Base-by-base conservation (phyloP, 1,139 yeast genomes). In the Geotrichum candidum region DNA sequence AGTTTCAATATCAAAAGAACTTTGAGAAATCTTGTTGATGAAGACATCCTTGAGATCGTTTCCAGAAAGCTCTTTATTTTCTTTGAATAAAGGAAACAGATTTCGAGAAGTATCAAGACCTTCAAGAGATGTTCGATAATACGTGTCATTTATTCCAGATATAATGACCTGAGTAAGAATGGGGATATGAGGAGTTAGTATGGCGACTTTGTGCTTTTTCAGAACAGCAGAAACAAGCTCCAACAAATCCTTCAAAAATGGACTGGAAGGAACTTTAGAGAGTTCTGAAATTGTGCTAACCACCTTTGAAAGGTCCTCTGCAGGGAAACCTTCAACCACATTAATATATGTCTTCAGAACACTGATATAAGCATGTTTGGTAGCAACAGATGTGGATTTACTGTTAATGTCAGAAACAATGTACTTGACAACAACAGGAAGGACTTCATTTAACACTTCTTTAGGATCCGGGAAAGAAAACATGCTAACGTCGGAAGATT, bases 101-200 rank as follows among this genome's bases (percentile, higher is more conserved):
- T 53, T 27, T 18, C 35, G 51, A 18, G 57, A 33, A n/a, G 82
- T 77, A 55, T 72, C 77, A 51, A 85, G 73, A 11, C 84, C 81
- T 64, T 84, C 87, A 18, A 78, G 71, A 11, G 84, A 77, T 41
- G 83, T 77, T 67, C 82, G 84, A 69, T 82, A 82, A 65, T 83
- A 79, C 10, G 81, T 74, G 31, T 74, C 77, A 1, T 75, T 72
- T 51, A 84, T 71, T 13, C 85, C 85, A 10, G 69, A 65, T 15
- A 77, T 68, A n/a, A 85, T 75, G 59, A 76, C 75, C 2, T 73
- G 70, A 9, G 79, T 66, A 18, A 80, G 68, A 27, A 65, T 66
- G 0, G 65, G 58, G 13, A 76, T 62, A 53, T 73, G 74, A 13
- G 65, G 65, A n/a, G 31, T 48, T 3, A 69, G 53, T 25, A 62